Base-by-base conservation (phyloP, 2,329 filamentous ascomycete genomes). In the Clathrospora elynae region DNA sequence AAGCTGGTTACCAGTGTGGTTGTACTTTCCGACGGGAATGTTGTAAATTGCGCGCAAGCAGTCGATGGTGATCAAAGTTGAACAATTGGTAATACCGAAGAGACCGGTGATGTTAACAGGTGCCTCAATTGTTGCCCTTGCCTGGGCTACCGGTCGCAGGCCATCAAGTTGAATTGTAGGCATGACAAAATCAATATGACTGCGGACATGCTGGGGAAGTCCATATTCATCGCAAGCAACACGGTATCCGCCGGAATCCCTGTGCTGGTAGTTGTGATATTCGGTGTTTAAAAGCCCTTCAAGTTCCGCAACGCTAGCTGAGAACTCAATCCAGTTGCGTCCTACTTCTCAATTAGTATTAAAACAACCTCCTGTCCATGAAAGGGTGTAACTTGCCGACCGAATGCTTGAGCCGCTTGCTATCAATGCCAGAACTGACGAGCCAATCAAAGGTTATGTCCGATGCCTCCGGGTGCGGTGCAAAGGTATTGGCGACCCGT, bases 21-120 rank as follows among this genome's bases (percentile, higher is more conserved):
- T 51, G 36, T 48, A 50, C 45, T 46, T 57, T 25, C 43, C 53
- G 9, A 50, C 18, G 5, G 53, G 46, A n/a, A 60, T 31, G 13
- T 55, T 46, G 36, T 58, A 60, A 9, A 57, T 51, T 8, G 53
- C 47, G 9, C 51, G 48, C n/a, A 59, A 23, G 30, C 49, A 59
- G n/a, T 50, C 43, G 5, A 47, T 49, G 2, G 49, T 55, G 14
- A 55, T 51, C 14, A 47, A 7, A 42, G 29, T 16, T 55, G 31
- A 19, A 29, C 49, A 57, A 10, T 49, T 23, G 2, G 35, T 35
- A 17, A 43, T 38, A 13, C 41, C 41, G 3, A n/a, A 39, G 2
- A 50, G 35, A 31, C 35, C 46, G 11, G 40, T 44, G 20, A 43
- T 37, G 9, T 47, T 45, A 10, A 46, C n/a, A 3, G 40, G 26